Percentiles rank a stretch among this genome's conserved stretches.
phyloP scores from a whole-genome alignment of 768 basidiomycete genomes.

The Trametes villosa region DNA sequence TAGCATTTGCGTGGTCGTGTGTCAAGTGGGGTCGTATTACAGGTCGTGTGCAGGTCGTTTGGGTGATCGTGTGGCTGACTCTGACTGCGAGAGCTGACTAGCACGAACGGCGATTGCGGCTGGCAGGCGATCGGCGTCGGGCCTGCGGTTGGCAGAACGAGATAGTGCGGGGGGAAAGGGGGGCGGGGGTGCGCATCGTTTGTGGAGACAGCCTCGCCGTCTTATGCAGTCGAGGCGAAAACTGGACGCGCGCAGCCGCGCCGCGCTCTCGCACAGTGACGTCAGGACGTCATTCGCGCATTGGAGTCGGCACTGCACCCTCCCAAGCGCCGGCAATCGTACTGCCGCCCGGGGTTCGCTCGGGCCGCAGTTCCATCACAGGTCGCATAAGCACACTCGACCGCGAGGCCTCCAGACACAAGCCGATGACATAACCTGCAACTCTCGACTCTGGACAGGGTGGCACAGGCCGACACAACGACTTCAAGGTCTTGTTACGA shows the following conservation, averaged over 20 bases:
- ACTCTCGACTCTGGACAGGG: too few species aligned
- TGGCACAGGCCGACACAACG: too few species aligned
- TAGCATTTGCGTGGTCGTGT: background rate
- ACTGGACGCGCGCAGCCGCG: background rate
- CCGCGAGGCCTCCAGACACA: too few species aligned
- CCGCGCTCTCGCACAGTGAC: background rate
- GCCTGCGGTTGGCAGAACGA: background rate
- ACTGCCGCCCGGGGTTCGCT: background rate
- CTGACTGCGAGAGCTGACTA: background rate
- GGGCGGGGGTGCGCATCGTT: slow-evolving; percentile 2
- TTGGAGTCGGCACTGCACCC: too few species aligned
- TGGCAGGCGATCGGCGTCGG: too few species aligned
- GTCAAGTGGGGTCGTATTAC: background rate
- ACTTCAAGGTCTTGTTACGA: too few species aligned
- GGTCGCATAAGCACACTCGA: too few species aligned
- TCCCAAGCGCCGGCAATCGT: too few species aligned
- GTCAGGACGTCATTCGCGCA: slow-evolving; percentile 2
- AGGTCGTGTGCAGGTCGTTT: slow-evolving; percentile 7
- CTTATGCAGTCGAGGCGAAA: slow-evolving; percentile 8
- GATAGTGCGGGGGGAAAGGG: background rate
- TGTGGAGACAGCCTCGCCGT: slow-evolving; percentile 5
- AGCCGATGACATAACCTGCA: too few species aligned
- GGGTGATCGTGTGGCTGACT: background rate
- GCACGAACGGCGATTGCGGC: slow-evolving; percentile 15
- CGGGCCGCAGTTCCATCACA: too few species aligned